These are phyloP conservation scores for Elongisporangium undulatum DNA, from an alignment of 352 stramenopile species.

Conservation along the genomic window DNA sequence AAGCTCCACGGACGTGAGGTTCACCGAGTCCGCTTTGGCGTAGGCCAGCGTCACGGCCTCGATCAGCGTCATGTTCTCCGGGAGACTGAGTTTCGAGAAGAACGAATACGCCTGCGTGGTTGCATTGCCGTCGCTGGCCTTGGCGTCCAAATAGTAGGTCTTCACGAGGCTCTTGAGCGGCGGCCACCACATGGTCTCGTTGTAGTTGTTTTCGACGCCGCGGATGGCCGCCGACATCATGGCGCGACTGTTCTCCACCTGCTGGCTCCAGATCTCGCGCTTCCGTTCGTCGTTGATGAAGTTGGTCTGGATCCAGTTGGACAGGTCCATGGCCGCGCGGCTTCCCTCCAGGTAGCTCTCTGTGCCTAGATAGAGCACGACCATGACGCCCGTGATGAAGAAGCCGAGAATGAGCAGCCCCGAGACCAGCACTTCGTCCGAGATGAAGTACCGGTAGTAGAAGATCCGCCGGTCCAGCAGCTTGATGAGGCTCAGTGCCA, in stretches of 20 bases:
- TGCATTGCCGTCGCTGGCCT: constrained; percentile 46
- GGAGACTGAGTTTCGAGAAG: constrained; percentile 50
- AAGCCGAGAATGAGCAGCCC: constrained; percentile 75
- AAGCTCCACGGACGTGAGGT: constrained; percentile 81
- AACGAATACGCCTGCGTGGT: constrained; percentile 35
- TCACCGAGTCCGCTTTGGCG: constrained; percentile 81
- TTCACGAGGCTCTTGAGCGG: constrained; percentile 78
- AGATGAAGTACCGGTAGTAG: constrained; percentile 88
- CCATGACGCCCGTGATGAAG: constrained; percentile 76
- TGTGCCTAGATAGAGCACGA: constrained; percentile 77
- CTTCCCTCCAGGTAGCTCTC: constrained; percentile 87
- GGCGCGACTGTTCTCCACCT: constrained; percentile 73
- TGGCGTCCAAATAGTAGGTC: constrained; percentile 78
- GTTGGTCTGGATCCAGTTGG: constrained; percentile 80
- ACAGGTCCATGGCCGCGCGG: constrained; percentile 64
- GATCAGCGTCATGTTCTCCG: constrained; percentile 81
- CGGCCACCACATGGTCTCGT: constrained; percentile 88
- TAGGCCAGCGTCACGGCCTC: constrained; percentile 74
- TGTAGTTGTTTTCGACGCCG: constrained; percentile 84
- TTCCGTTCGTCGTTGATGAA: constrained; percentile 87
- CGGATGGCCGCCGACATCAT: constrained; percentile 79
- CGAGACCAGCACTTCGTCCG: constrained; percentile 84
- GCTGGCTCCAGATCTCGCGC: constrained; percentile 76
- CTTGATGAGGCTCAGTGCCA: constrained; percentile 67
- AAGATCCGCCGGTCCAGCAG: constrained; percentile 82